Conservation (phyloP, 768 basidiomycete genomes). For the Psilocybe sp. region DNA sequence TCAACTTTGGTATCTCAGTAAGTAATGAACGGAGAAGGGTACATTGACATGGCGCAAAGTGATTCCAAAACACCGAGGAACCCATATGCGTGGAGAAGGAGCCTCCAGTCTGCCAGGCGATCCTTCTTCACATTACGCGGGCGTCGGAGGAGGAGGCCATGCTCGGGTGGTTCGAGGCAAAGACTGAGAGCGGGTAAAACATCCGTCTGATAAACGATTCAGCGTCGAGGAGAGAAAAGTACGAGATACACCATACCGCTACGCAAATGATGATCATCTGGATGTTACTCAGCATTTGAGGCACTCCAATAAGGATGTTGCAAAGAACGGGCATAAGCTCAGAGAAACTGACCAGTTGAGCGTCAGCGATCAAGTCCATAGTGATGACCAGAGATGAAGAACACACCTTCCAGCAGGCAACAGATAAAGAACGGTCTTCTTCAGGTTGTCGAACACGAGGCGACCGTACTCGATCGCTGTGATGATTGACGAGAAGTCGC, state of each 20-base stretch:
- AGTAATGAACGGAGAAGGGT: conserved; percentile 3
- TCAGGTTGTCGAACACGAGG: conserved; percentile 62
- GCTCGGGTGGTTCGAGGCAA: conserved; percentile 60
- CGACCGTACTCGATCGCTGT: conserved; percentile 62
- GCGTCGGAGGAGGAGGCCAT: conserved; percentile 50
- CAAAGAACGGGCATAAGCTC: conserved; percentile 60
- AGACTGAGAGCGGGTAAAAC: conserved; percentile 53
- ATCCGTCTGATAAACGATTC: conserved; percentile 39
- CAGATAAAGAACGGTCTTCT: conserved; percentile 52
- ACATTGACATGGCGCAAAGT: conserved; percentile 49
- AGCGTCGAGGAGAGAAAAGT: not conserved
- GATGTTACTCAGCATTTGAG: conserved; percentile 35
- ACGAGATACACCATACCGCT: conserved; percentile 18
- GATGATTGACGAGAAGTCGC: conserved; percentile 65
- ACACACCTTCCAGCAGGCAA: conserved; percentile 47
- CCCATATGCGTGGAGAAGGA: conserved; percentile 56
- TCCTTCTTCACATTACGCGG: conserved; percentile 57
- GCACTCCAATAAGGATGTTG: conserved; percentile 37
- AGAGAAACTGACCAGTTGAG: conserved; percentile 39
- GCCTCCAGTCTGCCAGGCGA: conserved; percentile 48
- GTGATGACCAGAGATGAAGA: conserved; percentile 1
- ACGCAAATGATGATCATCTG: conserved; percentile 54
- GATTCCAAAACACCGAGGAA: conserved; percentile 51
- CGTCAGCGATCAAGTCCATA: not conserved
- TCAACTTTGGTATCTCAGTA: not conserved